phyloP scores from a whole-genome alignment of 1,139 yeast species.

The Geotrichum cucujoidarum region DNA sequence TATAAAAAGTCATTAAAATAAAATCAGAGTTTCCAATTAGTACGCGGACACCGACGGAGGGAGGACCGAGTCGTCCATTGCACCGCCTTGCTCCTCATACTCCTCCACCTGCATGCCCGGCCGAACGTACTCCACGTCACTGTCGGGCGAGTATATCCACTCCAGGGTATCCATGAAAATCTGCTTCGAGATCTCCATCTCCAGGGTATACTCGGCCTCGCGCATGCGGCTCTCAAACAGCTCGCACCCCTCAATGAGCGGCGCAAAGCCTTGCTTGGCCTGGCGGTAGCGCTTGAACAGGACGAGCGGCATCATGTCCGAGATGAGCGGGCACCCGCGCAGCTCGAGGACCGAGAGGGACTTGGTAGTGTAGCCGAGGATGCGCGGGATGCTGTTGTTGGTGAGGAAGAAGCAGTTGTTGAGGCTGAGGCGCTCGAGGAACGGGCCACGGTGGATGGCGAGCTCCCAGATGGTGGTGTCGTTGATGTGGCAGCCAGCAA shows the following conservation, averaged over 20 bases:
- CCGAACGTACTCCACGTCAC: conserved; percentile 22
- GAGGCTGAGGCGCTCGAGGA: conserved; percentile 63
- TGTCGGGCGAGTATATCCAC: conserved; percentile 36
- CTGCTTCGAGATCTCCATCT: conserved; percentile 46
- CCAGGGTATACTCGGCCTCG: conserved; percentile 58
- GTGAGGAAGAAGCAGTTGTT: conserved; percentile 69
- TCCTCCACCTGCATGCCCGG: background rate
- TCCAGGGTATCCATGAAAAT: conserved; percentile 34
- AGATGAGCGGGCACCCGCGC: conserved; percentile 54
- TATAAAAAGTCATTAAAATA: too few species aligned
- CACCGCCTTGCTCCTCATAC: background rate
- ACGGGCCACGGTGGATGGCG: conserved; percentile 53
- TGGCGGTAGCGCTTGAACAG: conserved; percentile 62
- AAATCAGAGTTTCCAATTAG: background rate
- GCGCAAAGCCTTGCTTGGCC: conserved; percentile 43
- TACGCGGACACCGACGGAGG: background rate
- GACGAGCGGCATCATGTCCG: conserved; percentile 60
- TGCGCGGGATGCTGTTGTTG: conserved; percentile 60
- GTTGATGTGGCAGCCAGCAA: conserved; percentile 80
- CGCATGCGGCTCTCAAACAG: conserved; percentile 54
- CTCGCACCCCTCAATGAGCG: conserved; percentile 76
- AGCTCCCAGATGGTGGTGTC: conserved; percentile 80
- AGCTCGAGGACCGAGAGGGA: conserved; percentile 72
- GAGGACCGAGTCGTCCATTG: background rate
- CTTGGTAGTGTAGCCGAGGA: conserved; percentile 51